Evolutionary conservation across 352 stramenopile species (phyloP).

Genomic region (Salisapilia sapeloensis): DNA sequence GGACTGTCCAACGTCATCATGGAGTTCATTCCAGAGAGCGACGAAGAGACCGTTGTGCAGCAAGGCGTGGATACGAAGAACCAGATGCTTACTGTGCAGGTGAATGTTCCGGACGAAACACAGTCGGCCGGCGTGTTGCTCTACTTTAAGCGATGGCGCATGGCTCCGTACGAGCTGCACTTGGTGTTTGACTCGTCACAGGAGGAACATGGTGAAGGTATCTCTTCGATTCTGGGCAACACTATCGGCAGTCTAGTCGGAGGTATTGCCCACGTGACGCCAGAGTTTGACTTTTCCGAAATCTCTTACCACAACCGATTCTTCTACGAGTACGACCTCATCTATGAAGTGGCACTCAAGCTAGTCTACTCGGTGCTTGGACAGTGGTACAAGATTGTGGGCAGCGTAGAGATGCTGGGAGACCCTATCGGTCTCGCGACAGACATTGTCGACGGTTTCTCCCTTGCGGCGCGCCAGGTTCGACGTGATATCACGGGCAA

Average conservation of each 20-base stretch:
- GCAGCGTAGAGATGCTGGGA: constrained; percentile 68
- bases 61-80: constrained; percentile 51
- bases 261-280: constrained; percentile 72
- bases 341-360: constrained; percentile 52
- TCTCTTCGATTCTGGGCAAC: constrained; percentile 58
- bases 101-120: constrained; percentile 28
- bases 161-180: constrained; percentile 56
- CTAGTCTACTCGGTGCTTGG: constrained; percentile 58
- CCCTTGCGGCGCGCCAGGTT: constrained; percentile 51
- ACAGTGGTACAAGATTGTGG: constrained; percentile 83
- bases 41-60: constrained; percentile 42
- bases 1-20: constrained; percentile 47
- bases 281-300: constrained; percentile 57
- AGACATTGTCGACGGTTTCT: constrained; percentile 77
- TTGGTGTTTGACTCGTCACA: constrained; percentile 73
- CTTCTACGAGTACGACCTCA: constrained; percentile 74
- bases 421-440: constrained; percentile 70
- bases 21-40: constrained; percentile 49
- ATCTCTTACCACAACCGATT: constrained; percentile 66
- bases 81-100: constrained; percentile 22
- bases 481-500: constrained; percentile 69
- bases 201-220: constrained; percentile 62
- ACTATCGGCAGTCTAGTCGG: constrained; percentile 78
- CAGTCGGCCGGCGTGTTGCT: constrained; percentile 36
- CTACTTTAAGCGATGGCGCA: constrained; percentile 69